Evolutionary conservation across 306 rosid species (phyloP).

Genomic region (Gillenia trifoliata): DNA sequence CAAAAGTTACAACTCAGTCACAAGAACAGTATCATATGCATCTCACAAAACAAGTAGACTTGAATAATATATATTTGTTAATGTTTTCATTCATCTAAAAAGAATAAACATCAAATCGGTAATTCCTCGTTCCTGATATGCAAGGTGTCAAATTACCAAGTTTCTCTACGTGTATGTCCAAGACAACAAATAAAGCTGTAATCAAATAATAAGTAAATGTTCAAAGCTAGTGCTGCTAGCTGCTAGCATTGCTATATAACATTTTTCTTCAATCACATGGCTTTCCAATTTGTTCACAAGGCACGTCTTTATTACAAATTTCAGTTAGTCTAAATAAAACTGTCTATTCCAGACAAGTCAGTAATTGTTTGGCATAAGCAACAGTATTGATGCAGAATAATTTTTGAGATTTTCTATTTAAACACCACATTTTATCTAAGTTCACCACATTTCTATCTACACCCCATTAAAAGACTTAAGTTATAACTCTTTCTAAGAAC

Average conservation of each 20-base stretch:
- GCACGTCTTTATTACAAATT: neutral
- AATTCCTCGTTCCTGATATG: neutral
- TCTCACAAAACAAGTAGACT: neutral
- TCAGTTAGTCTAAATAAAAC: neutral
- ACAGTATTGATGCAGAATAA: neutral
- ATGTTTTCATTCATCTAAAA: neutral
- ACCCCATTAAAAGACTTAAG: too few species aligned
- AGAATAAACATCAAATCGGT: neutral
- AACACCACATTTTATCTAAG: too few species aligned
- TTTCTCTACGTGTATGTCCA: neutral
- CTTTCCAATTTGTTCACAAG: neutral
- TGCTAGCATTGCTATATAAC: neutral
- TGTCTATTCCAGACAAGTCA: neutral
- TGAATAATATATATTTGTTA: neutral
- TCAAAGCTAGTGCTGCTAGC: neutral
- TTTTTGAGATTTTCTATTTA: too few species aligned
- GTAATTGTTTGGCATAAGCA: neutral
- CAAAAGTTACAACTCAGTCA: slow-evolving; percentile 7
- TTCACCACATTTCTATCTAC: too few species aligned
- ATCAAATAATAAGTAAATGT: neutral
- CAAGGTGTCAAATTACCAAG: neutral
- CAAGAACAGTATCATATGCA: neutral
- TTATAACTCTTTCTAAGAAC: too few species aligned
- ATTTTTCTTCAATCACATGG: neutral
- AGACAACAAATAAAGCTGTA: neutral